A percentile compares a stretch with the other conserved stretches of the same genome.
Evolutionary conservation across 257 asterid species (phyloP).

Genomic region (Cordia subcordata): DNA sequence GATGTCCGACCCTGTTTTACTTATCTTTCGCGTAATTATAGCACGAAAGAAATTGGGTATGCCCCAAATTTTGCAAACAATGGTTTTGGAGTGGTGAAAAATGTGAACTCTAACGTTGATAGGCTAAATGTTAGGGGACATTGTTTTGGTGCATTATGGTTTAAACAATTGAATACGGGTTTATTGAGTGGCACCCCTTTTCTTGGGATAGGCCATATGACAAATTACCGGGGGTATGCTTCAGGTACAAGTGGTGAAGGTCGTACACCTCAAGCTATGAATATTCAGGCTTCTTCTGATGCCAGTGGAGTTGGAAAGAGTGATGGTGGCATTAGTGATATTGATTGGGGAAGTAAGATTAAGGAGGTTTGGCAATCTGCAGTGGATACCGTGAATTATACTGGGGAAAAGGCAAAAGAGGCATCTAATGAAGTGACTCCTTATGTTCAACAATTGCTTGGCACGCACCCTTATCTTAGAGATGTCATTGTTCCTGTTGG

Average conservation of each 20-base stretch:
- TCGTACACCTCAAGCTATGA: slow-evolving; percentile 16
- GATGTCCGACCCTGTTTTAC: slow-evolving; percentile 19
- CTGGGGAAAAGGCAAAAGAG: slow-evolving; percentile 61
- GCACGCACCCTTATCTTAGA: slow-evolving; percentile 69
- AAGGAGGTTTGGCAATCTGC: slow-evolving; percentile 55
- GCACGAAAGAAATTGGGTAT: slow-evolving; percentile 23
- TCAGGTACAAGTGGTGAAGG: slow-evolving; percentile 35
- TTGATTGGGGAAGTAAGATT: slow-evolving; percentile 53
- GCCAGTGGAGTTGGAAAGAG: slow-evolving; percentile 28
- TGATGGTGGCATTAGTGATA: slow-evolving; percentile 41
- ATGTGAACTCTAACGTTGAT: slow-evolving; percentile 15
- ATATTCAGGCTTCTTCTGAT: slow-evolving; percentile 21
- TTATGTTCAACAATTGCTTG: slow-evolving; percentile 61
- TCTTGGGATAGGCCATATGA: slow-evolving; percentile 28
- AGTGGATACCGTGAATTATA: slow-evolving; percentile 38
- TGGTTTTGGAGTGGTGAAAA: slow-evolving; percentile 20
- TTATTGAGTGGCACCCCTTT: slow-evolving; percentile 21
- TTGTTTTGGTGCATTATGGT: slow-evolving; percentile 3
- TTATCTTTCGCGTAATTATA: slow-evolving; percentile 13
- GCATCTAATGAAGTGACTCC: slow-evolving; percentile 49
- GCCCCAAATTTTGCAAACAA: slow-evolving; percentile 19
- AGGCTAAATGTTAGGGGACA: slow-evolving; percentile 11
- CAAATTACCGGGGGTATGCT: slow-evolving; percentile 42
- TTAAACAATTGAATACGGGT: slow-evolving; percentile 16
- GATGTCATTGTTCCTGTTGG: slow-evolving; percentile 82